phyloP scores from a whole-genome alignment of 164 flowering plant species.

The Dillenia turbinata region DNA sequence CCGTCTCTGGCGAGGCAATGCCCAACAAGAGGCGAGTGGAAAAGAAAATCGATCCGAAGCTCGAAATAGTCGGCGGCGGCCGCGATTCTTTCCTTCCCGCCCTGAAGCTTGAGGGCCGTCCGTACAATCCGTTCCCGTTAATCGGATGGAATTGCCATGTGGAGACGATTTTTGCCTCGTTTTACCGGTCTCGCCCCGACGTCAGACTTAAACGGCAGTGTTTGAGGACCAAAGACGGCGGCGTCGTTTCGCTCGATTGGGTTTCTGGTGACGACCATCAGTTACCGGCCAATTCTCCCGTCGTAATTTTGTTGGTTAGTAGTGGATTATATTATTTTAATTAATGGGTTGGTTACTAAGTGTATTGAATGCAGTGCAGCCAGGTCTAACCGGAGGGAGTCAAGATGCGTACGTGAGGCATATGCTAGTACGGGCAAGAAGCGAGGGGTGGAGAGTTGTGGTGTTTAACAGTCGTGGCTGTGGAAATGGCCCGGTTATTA shows the following conservation, averaged over 20 bases:
- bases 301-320: slow-evolving; percentile 79
- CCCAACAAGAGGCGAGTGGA: neutral
- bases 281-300: slow-evolving; percentile 56
- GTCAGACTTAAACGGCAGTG: slow-evolving; percentile 72
- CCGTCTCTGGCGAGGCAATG: slow-evolving; percentile 10
- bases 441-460: slow-evolving; percentile 74
- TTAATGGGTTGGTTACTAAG: neutral
- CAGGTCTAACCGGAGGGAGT: slow-evolving; percentile 96
- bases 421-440: slow-evolving; percentile 69
- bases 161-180: slow-evolving; percentile 87
- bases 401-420: slow-evolving; percentile 84
- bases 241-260: slow-evolving; percentile 87
- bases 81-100: slow-evolving; percentile 35
- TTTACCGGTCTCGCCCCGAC: slow-evolving; percentile 62
- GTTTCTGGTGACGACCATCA: slow-evolving; percentile 52
- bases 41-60: slow-evolving; percentile 22
- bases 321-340: neutral
- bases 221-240: slow-evolving; percentile 62
- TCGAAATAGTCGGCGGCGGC: slow-evolving; percentile 65
- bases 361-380: slow-evolving; percentile 68
- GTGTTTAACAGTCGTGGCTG: slow-evolving; percentile 96
- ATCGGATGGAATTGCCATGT: slow-evolving; percentile 66
- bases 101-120: slow-evolving; percentile 32
- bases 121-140: slow-evolving; percentile 65
- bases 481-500: slow-evolving; percentile 78